Evolutionary conservation across 2,329 filamentous ascomycete genomes (phyloP), one percentile per base, ranked within the genome.

Genomic region (Alternaria conjuncta): DNA sequence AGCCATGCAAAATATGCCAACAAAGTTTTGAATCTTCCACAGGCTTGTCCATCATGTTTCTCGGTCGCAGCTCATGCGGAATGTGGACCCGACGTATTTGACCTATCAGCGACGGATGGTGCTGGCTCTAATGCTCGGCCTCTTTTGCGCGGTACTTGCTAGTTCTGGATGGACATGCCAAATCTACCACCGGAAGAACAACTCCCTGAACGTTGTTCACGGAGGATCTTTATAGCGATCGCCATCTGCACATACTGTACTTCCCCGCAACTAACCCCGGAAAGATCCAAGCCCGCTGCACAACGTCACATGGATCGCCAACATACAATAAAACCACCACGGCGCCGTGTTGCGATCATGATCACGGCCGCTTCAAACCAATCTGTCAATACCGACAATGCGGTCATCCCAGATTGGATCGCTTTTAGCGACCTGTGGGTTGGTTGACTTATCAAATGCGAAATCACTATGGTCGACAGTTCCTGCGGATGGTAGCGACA

Each of bases 381-480:
- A 5, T 12, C 1, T 1, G 8, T 36, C 5, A 9, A 11, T 0
- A 30, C 28, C 18, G 25, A 36, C 0, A 7, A 51, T 51, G 23
- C 21, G 30, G 7, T 12, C 36, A 6, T 6, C 7, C 5, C 20
- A 11, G 36, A 2, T 41, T 6, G 4, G 1, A 11, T 11, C 9
- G 36, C 36, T 41, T 6, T 3, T 18, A 11, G 36, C 36, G 36
- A 41, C 1, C 9, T 18, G 8, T 41, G 36, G 36, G 2, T 6
- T 41, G 15, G 1, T 41, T 41, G 36, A 41, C n/a, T 53, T 6
- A 11, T 23, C 53, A 3, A 25, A 46, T 9, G 71, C 70, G 6
- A 76, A 74, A 41, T 56, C 55, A 5, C 20, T 77, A 28, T 73
- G 71, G 68, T 71, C 74, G 0, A 63, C 61, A 0, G 41, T 51